Conservation (phyloP, 768 basidiomycete species). For the Cystofilobasidium ferigula region DNA sequence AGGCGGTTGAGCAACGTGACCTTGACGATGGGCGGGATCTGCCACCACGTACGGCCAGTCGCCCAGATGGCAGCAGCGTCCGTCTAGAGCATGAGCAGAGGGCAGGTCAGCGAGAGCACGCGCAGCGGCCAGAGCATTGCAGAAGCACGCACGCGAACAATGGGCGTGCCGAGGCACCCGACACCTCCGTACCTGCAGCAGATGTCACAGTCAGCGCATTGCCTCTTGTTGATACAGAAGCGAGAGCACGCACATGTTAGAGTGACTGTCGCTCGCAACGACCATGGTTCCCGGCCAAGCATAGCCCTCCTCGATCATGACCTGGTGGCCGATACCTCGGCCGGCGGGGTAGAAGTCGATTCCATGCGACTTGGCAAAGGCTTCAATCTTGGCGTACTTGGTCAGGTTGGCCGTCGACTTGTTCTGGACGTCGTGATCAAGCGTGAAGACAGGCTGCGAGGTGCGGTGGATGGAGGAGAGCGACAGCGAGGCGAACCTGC, state of each 20-base stretch:
- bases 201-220: neutral
- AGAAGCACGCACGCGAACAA: constrained; percentile 58
- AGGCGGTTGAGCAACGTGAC: constrained; percentile 78
- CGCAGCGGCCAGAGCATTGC: neutral
- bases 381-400: constrained; percentile 86
- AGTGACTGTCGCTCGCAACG: constrained; percentile 91
- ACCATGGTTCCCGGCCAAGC: constrained; percentile 92
- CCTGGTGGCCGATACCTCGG: constrained; percentile 92
- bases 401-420: constrained; percentile 74
- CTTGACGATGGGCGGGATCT: constrained; percentile 90
- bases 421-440: constrained; percentile 98
- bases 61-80: constrained; percentile 95
- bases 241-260: constrained; percentile 64
- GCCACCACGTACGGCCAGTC: constrained; percentile 99
- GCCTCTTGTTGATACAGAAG: neutral
- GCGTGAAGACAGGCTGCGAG: constrained; percentile 81
- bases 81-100: constrained; percentile 39
- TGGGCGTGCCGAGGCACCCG: constrained; percentile 91
- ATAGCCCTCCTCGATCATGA: constrained; percentile 96
- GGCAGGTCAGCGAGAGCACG: neutral
- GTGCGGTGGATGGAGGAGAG: constrained; percentile 71
- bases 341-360: constrained; percentile 97
- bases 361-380: constrained; percentile 69
- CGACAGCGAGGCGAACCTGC: constrained; percentile 86
- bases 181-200: constrained; percentile 65